Evolutionary conservation across 768 basidiomycete species (phyloP).

Genomic region (Trametes cinnabarina): DNA sequence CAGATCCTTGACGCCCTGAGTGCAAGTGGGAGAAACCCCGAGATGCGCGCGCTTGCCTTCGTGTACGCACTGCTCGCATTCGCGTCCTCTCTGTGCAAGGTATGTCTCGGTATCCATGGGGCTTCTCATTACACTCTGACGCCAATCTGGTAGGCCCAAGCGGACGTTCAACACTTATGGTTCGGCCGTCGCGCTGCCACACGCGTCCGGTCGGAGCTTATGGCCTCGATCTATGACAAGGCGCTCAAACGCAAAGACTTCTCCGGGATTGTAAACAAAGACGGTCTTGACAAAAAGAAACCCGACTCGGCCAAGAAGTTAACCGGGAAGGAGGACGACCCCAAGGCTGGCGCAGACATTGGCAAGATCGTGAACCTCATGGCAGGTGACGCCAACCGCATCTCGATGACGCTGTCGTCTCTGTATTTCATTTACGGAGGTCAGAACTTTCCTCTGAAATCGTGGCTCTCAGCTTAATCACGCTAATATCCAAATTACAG

Average conservation of each 20-base stretch:
- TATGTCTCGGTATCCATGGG: slow-evolving; percentile 18
- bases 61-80: slow-evolving; percentile 79
- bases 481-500: slow-evolving; percentile 34
- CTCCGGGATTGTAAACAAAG: slow-evolving; percentile 68
- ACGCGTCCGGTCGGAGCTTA: slow-evolving; percentile 73
- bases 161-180: slow-evolving; percentile 78
- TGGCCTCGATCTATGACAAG: slow-evolving; percentile 88
- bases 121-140: neutral
- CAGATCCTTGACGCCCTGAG: slow-evolving; percentile 61
- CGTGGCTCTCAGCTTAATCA: neutral
- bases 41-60: slow-evolving; percentile 61
- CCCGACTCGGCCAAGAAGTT: slow-evolving; percentile 23
- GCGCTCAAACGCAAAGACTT: slow-evolving; percentile 80
- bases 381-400: slow-evolving; percentile 70
- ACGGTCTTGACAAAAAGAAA: slow-evolving; percentile 35
- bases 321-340: slow-evolving; percentile 43
- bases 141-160: slow-evolving; percentile 42
- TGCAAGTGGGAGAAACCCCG: slow-evolving; percentile 27
- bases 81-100: slow-evolving; percentile 56
- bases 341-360: slow-evolving; percentile 76
- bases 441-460: slow-evolving; percentile 27
- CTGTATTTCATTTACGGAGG: slow-evolving; percentile 69
- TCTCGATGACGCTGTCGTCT: slow-evolving; percentile 53
- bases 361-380: slow-evolving; percentile 92
- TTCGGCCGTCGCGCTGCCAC: slow-evolving; percentile 73